Evolutionary conservation across 129 eudicot genomes (phyloP).

Genomic region (Centrapalus pauciflorus): DNA sequence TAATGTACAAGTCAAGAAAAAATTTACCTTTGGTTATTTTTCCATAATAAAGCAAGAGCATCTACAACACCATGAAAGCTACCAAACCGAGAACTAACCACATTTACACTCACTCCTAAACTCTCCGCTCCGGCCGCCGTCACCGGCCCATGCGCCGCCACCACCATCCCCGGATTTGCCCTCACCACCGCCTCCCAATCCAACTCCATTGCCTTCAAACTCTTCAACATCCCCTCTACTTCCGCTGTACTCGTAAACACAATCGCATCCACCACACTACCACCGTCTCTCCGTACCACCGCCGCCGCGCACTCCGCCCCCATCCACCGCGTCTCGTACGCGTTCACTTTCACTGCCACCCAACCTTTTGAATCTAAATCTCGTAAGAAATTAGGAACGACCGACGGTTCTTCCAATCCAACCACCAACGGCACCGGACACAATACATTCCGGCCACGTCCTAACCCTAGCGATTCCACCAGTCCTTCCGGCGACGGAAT

Average conservation of each 20-base stretch:
- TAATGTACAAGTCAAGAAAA: not conserved
- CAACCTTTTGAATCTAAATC: slow-evolving; percentile 47
- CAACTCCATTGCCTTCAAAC: slow-evolving; percentile 63
- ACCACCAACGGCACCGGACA: slow-evolving; percentile 80
- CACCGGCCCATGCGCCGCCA: slow-evolving; percentile 91
- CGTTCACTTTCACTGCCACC: slow-evolving; percentile 59
- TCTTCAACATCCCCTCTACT: slow-evolving; percentile 86
- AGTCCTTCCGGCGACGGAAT: slow-evolving; percentile 52
- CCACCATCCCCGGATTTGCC: slow-evolving; percentile 61
- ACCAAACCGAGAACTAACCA: slow-evolving; percentile 63
- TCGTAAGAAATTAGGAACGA: slow-evolving; percentile 54
- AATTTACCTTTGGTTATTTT: not conserved
- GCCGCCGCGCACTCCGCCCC: slow-evolving; percentile 45
- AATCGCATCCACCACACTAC: slow-evolving; percentile 54
- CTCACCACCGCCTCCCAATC: slow-evolving; percentile 55
- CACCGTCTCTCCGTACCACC: slow-evolving; percentile 31
- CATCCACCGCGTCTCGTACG: slow-evolving; percentile 81
- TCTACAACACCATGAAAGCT: slow-evolving; percentile 82
- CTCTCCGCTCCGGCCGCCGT: slow-evolving; percentile 86
- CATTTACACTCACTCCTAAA: slow-evolving; percentile 65
- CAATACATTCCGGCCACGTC: slow-evolving; percentile 48
- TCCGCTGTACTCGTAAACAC: slow-evolving; percentile 79
- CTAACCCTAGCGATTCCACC: slow-evolving; percentile 59
- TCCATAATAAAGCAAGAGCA: slow-evolving; percentile 56
- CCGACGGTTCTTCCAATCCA: slow-evolving; percentile 77